These are phyloP conservation scores for Boletus sp. DNA, from an alignment of 768 basidiomycete genomes.

Conservation along the genomic window DNA sequence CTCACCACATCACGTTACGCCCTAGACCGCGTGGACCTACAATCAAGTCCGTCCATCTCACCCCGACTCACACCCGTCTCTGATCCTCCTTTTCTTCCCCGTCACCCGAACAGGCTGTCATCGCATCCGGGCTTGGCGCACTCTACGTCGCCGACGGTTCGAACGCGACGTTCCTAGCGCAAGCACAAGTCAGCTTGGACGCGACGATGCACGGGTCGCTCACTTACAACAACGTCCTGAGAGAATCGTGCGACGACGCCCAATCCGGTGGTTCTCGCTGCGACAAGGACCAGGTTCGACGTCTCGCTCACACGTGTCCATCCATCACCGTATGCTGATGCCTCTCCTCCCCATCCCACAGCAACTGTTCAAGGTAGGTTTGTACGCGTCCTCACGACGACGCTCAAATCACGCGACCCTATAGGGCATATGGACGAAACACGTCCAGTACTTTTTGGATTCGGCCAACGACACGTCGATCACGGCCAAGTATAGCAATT, in stretches of 20 bases:
- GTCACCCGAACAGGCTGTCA: slow-evolving; percentile 41
- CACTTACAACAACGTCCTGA: slow-evolving; percentile 40
- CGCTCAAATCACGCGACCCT: not conserved
- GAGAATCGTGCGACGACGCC: slow-evolving; percentile 53
- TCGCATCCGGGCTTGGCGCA: slow-evolving; percentile 51
- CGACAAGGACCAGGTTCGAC: slow-evolving; percentile 42
- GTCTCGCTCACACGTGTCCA: too few relatives aligned
- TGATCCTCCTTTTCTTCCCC: not conserved
- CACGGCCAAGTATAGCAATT: slow-evolving; percentile 39
- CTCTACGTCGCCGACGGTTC: slow-evolving; percentile 39
- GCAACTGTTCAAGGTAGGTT: slow-evolving; percentile 34
- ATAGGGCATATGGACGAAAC: slow-evolving; percentile 51
- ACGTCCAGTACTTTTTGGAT: slow-evolving; percentile 50
- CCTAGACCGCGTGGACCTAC: slow-evolving; percentile 57
- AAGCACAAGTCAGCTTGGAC: slow-evolving; percentile 53
- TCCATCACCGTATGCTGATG: not conserved
- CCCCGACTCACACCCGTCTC: not conserved
- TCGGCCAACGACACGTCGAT: slow-evolving; percentile 41
- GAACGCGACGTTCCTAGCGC: slow-evolving; percentile 39
- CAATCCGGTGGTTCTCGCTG: slow-evolving; percentile 39
- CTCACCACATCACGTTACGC: not conserved
- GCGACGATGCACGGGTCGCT: slow-evolving; percentile 43
- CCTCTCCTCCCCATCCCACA: not conserved
- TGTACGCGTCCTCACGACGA: not conserved
- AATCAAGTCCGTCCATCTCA: slow-evolving; percentile 43